Evolutionary conservation across 495 filamentous ascomycete genomes (phyloP).

Genomic region (Penicillium odoratum): DNA sequence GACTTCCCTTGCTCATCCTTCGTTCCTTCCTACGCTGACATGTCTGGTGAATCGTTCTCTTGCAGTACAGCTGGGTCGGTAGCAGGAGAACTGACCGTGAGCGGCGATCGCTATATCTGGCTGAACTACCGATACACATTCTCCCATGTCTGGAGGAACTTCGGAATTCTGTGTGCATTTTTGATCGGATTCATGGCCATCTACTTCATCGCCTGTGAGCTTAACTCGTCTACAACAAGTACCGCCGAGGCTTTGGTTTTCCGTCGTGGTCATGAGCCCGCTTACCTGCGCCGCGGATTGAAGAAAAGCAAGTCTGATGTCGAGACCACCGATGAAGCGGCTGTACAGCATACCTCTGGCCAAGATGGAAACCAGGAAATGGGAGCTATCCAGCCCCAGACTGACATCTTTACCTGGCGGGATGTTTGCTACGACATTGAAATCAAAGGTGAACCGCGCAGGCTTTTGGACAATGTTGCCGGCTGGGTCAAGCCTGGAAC

Average conservation of each 20-base stretch:
- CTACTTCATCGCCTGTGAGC: constrained; percentile 14
- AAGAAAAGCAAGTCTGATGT: background rate
- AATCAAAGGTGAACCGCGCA: constrained; percentile 56
- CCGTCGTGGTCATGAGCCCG: constrained; percentile 22
- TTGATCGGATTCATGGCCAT: constrained; percentile 8
- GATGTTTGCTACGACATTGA: constrained; percentile 70
- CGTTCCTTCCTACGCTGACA: constrained; percentile 54
- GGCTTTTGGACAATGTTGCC: constrained; percentile 59
- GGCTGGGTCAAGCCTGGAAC: constrained; percentile 69
- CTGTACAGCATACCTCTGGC: background rate
- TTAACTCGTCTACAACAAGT: background rate
- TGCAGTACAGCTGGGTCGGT: constrained; percentile 62
- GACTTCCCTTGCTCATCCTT: constrained; percentile 62
- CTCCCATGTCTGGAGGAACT: constrained; percentile 16
- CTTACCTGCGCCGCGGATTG: constrained; percentile 6
- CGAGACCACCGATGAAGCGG: background rate
- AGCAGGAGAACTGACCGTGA: constrained; percentile 6
- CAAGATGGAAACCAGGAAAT: background rate
- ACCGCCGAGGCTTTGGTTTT: constrained; percentile 11
- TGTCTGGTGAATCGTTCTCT: constrained; percentile 48
- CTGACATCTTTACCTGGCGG: constrained; percentile 73
- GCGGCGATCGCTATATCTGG: constrained; percentile 17
- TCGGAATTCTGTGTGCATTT: constrained; percentile 15
- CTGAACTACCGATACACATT: constrained; percentile 8
- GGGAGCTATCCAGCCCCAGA: constrained; percentile 40